Percentiles rank a stretch among this genome's conserved stretches.
phyloP scores from a whole-genome alignment of 2,329 filamentous ascomycete genomes.

The Fusarium incarnatum region DNA sequence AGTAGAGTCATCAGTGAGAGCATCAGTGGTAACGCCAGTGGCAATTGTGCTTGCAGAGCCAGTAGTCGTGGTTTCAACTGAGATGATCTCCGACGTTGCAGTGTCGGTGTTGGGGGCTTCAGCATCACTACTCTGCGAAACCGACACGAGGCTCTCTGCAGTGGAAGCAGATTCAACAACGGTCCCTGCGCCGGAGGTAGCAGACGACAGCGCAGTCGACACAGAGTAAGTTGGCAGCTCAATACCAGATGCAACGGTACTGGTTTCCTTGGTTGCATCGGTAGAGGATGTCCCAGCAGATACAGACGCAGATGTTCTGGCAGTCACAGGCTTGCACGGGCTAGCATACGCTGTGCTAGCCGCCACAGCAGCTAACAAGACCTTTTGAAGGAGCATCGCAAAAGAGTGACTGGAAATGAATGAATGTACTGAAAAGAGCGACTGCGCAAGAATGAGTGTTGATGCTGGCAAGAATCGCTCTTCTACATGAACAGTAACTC shows the following conservation, averaged over 20 bases:
- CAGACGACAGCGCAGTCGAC: not conserved
- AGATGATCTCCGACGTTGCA: fast-evolving
- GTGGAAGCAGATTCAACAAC: not conserved
- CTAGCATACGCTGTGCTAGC: not conserved
- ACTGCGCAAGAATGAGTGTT: not conserved
- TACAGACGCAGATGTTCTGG: not conserved
- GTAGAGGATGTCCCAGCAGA: not conserved
- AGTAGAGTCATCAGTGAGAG: no score
- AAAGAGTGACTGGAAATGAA: not conserved
- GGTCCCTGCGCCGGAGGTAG: no score
- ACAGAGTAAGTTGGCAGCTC: not conserved
- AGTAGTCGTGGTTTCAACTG: no score
- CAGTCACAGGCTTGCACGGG: not conserved
- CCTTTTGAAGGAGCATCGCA: not conserved
- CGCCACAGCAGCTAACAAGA: not conserved
- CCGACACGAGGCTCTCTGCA: not conserved
- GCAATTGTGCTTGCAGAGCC: no score
- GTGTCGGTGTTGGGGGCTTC: no score
- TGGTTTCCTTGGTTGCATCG: fast-evolving
- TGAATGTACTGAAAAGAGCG: not conserved
- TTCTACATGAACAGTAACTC: no score
- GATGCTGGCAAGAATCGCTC: no score
- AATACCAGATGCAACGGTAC: not conserved
- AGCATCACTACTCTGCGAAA: not conserved
- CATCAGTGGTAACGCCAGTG: no score